Evolutionary conservation across 75 land plant genomes (phyloP).

Genomic region (Cunninghamia lanceolata): DNA sequence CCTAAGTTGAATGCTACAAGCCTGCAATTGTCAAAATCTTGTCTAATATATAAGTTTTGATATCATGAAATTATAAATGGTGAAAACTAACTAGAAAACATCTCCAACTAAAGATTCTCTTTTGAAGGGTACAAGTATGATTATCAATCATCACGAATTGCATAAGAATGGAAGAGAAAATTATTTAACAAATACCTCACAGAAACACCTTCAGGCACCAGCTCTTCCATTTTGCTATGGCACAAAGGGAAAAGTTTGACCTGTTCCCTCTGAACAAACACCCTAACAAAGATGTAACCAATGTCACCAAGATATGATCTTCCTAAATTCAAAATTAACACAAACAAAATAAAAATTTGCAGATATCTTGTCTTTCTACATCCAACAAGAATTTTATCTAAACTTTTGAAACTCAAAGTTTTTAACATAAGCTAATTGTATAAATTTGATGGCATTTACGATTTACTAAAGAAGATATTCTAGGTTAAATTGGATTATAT

Average conservation of each 20-base stretch:
- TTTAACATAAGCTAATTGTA: background rate
- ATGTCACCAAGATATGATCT: background rate
- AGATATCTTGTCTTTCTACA: background rate
- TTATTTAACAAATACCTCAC: conserved; percentile 49
- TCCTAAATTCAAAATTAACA: background rate
- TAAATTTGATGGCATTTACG: background rate
- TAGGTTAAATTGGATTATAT: too few relatives aligned
- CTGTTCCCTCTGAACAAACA: conserved; percentile 55
- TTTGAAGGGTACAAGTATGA: background rate
- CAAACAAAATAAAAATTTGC: background rate
- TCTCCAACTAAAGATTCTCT: background rate
- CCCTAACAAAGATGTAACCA: conserved; percentile 2
- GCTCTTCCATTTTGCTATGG: conserved; percentile 82
- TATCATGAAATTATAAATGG: background rate
- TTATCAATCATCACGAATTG: background rate
- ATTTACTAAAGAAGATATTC: background rate
- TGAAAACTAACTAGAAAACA: background rate
- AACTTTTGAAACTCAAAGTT: background rate
- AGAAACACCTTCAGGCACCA: conserved; percentile 39
- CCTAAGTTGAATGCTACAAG: conserved; percentile 95
- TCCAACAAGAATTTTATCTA: background rate
- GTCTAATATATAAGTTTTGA: background rate
- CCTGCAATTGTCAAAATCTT: conserved; percentile 32
- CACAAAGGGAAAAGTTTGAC: conserved; percentile 70
- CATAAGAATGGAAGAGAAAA: background rate